Evolutionary conservation across 192 early-diverging fungal species (phyloP), one percentile per base, ranked within the genome.

Genomic region (Rhizoclosmatium globosum): DNA sequence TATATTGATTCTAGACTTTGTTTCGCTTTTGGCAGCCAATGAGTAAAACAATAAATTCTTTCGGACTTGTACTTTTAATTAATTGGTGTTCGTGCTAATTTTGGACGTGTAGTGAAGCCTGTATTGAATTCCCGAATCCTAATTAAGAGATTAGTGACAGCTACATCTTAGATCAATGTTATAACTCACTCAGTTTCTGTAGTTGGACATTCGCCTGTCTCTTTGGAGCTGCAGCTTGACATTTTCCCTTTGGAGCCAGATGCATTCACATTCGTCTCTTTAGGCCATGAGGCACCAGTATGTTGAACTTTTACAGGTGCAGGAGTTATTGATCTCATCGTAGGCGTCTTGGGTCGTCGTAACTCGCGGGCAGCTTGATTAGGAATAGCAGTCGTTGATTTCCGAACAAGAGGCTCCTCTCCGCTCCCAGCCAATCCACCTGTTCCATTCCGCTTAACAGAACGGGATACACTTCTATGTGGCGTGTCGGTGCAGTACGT

Each of bases 61-160:
- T 64, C 23, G 21, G 62, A 11, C 11, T 11, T 41, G 21, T 64
- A 23, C 9, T 17, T 23, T 64, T 41, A 64, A 21, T 64, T 64
- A 50, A 82, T 48, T 43, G 87, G 87, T 13, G 87, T 89, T 48
- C 87, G 77, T n/a, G 87, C 68, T 17, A 89, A 43, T 60, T 85
- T 87, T 38, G 85, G 81, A 2, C 85, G 71, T 1, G 83, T 83
- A 17, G 85, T 76, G 62, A 89, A 89, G 1, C 80, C 87, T 13
- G 81, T 64, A 43, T 83, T 66, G 48, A 89, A 86, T 66, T 89
- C 87, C 43, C 76, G 70, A 3, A 80, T 59, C 58, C 74, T 81
- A 47, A 76, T 47, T 64, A 59, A 66, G n/a, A 67, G 58, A 46
- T 57, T 15, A 23, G 59, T 77, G 6, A n/a, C n/a, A n/a, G n/a